A percentile compares a stretch with the other conserved stretches of the same genome.
Conservation (phyloP, 1,139 yeast species). For the Ogataea hybrid region DNA sequence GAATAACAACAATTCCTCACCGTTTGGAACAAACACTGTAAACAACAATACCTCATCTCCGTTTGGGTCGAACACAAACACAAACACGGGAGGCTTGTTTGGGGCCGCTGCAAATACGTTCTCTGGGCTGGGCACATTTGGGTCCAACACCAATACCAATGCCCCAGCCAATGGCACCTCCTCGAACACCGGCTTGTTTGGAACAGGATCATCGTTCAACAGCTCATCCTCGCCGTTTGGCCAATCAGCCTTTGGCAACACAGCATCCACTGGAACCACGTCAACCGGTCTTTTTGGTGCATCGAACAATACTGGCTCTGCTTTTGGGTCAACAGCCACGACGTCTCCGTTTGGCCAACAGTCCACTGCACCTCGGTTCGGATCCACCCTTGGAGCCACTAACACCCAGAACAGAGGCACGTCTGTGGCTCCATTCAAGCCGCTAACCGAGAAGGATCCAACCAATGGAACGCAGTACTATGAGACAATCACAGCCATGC, state of each 20-base stretch:
- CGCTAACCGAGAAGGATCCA: constrained; percentile 71
- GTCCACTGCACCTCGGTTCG: constrained; percentile 29
- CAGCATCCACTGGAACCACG: constrained; percentile 24
- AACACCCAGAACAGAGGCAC: constrained; percentile 62
- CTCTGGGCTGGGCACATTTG: constrained; percentile 23
- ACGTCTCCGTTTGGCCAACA: constrained; percentile 25
- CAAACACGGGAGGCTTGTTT: constrained; percentile 27
- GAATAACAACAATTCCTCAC: constrained; percentile 25
- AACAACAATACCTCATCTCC: constrained; percentile 8
- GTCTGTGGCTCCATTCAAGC: constrained; percentile 62
- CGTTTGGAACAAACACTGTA: constrained; percentile 29
- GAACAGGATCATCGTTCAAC: constrained; percentile 16
- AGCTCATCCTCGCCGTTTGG: constrained; percentile 41
- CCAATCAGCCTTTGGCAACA: constrained; percentile 10
- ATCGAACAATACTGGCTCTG: constrained; percentile 13
- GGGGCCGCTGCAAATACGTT: constrained; percentile 20
- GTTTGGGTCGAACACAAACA: constrained; percentile 17
- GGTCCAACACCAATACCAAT: constrained; percentile 8
- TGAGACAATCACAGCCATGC: constrained; percentile 84
- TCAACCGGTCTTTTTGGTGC: constrained; percentile 24
- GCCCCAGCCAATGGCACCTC: constrained; percentile 1
- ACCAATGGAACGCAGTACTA: constrained; percentile 55
- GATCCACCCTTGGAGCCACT: constrained; percentile 18
- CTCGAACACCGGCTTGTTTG: constrained; percentile 6
- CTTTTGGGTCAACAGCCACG: constrained; percentile 20